Conservation (phyloP, 2,329 filamentous ascomycete genomes). For the Tolypocladium ophioglossoides region DNA sequence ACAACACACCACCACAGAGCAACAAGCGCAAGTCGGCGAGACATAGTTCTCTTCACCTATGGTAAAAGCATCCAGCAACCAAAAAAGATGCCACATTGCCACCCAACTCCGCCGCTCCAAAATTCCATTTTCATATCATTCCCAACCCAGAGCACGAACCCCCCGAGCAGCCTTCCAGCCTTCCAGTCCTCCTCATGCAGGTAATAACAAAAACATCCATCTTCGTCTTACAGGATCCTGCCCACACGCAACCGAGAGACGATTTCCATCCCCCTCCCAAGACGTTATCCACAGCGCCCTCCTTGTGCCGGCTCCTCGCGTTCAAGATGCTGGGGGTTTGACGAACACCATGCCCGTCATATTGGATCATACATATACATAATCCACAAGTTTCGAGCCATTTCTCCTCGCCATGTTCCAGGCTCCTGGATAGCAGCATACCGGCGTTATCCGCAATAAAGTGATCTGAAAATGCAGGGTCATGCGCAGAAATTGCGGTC, state of each 20-base stretch:
- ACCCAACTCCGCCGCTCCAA: slow-evolving; percentile 24
- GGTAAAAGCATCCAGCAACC: slow-evolving; percentile 6
- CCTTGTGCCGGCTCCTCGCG: not conserved
- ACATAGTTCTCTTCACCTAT: not conserved
- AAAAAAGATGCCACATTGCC: slow-evolving; percentile 12
- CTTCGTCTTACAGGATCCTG: not conserved
- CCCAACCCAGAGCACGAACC: slow-evolving; percentile 14
- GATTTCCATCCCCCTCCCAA: not conserved
- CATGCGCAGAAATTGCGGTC: not conserved
- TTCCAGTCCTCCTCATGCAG: not conserved
- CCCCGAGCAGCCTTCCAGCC: slow-evolving; percentile 6
- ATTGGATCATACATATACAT: not conserved
- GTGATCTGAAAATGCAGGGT: not conserved
- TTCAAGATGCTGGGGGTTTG: not conserved
- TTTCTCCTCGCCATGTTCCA: not conserved
- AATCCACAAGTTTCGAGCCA: not conserved
- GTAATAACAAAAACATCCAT: not conserved
- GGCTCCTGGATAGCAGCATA: not conserved
- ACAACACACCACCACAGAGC: not conserved
- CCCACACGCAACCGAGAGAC: not conserved
- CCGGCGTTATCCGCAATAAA: not conserved
- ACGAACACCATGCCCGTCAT: not conserved
- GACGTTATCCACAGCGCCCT: not conserved
- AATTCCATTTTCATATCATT: slow-evolving; percentile 14
- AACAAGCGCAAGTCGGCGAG: not conserved